Percentiles rank a stretch among this genome's conserved stretches.
These are phyloP conservation scores for Capsicum chinense DNA, from an alignment of 257 asterid species.

Conservation along the genomic window DNA sequence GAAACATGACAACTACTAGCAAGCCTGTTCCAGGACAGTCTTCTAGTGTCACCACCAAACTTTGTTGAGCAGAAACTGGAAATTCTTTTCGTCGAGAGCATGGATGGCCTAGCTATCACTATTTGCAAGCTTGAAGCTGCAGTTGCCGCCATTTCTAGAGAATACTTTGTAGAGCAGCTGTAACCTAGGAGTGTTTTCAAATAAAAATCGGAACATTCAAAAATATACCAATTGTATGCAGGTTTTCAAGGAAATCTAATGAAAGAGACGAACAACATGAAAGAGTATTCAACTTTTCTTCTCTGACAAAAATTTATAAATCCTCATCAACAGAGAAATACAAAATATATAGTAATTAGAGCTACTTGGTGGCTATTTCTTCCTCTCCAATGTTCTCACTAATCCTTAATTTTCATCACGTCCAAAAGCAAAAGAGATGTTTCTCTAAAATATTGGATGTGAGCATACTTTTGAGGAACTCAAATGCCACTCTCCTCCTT, in stretches of 20 bases:
- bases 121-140: slow-evolving; percentile 72
- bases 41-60: slow-evolving; percentile 38
- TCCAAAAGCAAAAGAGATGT: no score
- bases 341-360: background rate
- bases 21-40: slow-evolving; percentile 53
- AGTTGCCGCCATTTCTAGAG: slow-evolving; percentile 60
- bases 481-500: no score
- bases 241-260: background rate
- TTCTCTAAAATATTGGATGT: no score
- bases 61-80: slow-evolving; percentile 41
- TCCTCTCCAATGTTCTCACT: no score
- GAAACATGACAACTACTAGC: slow-evolving; percentile 61
- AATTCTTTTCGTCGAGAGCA: slow-evolving; percentile 48
- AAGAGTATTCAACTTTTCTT: background rate
- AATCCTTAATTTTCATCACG: no score
- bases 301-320: background rate
- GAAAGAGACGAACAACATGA: background rate
- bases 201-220: background rate
- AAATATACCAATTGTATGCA: background rate
- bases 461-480: no score
- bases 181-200: background rate
- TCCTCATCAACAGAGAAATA: background rate
- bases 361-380: no score
- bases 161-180: background rate
- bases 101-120: slow-evolving; percentile 55